Evolutionary conservation across 2,329 filamentous ascomycete species (phyloP).

Genomic region (Penicillium sp.): DNA sequence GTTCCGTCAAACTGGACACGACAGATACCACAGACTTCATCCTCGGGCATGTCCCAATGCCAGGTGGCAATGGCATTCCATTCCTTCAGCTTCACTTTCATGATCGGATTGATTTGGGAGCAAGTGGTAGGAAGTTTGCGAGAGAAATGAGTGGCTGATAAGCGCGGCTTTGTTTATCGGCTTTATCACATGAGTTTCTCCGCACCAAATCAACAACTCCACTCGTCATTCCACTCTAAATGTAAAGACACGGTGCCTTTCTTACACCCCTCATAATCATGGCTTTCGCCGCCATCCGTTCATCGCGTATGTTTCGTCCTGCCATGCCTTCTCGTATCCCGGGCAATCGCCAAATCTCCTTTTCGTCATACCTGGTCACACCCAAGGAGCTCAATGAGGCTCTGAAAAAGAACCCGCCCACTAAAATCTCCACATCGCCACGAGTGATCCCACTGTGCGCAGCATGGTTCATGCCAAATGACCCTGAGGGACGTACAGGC

Average conservation of each 20-base stretch:
- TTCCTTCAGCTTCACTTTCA: constrained; percentile 94
- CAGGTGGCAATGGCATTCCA: constrained; percentile 96
- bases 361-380: constrained; percentile 83
- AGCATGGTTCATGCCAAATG: constrained; percentile 95
- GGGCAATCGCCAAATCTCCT: constrained; percentile 50
- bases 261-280: constrained; percentile 23
- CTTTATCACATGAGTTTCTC: constrained; percentile 23
- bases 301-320: constrained; percentile 25
- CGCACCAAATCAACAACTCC: constrained; percentile 14
- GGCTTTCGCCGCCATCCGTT: constrained; percentile 38
- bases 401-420: constrained; percentile 76
- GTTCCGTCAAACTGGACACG: constrained; percentile 97
- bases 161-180: constrained; percentile 13
- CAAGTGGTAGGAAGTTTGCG: neutral
- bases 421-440: constrained; percentile 76
- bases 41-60: constrained; percentile 96
- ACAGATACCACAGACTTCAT: constrained; percentile 98
- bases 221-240: constrained; percentile 14
- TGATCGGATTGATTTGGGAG: constrained; percentile 39
- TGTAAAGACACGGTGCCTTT: constrained; percentile 24
- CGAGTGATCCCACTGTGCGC: constrained; percentile 88
- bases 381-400: constrained; percentile 79
- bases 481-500: constrained; percentile 70
- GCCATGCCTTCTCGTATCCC: constrained; percentile 29
- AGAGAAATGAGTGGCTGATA: constrained; percentile 8